Evolutionary conservation across 1,284 basidiomycete species (phyloP).

Genomic region (Cutaneotrichosporon cavernicola): DNA sequence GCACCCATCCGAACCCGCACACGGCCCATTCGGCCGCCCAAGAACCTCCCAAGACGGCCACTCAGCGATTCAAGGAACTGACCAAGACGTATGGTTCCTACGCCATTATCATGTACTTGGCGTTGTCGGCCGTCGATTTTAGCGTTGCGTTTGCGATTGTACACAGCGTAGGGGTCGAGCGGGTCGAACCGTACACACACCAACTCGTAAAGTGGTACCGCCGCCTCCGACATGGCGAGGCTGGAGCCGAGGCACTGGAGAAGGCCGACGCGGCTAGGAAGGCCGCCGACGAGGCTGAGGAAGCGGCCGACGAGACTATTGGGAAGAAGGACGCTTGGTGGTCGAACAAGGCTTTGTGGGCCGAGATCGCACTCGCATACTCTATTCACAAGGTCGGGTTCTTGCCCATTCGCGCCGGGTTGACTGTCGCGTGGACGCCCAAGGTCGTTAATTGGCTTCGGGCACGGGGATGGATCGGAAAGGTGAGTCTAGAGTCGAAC

Average conservation of each 20-base stretch:
- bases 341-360: conserved; percentile 73
- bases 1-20: background rate
- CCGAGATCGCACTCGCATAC: conserved; percentile 89
- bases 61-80: conserved; percentile 69
- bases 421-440: conserved; percentile 86
- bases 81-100: conserved; percentile 92
- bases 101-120: conserved; percentile 78
- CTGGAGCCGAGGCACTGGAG: conserved; percentile 24
- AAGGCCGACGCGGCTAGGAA: conserved; percentile 24
- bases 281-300: conserved; percentile 40
- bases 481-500: conserved; percentile 33
- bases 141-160: conserved; percentile 76
- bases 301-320: conserved; percentile 58
- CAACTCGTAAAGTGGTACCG: conserved; percentile 58
- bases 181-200: conserved; percentile 69
- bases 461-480: conserved; percentile 65
- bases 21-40: background rate
- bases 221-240: conserved; percentile 37
- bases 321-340: conserved; percentile 59
- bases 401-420: conserved; percentile 81
- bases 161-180: conserved; percentile 84
- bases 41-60: conserved; percentile 28
- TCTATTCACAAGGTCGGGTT: conserved; percentile 94
- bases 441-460: conserved; percentile 75
- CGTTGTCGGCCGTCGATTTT: conserved; percentile 73